These are phyloP conservation scores for Clavispora phyllophila DNA, from an alignment of 805 yeast species.

Conservation along the genomic window DNA sequence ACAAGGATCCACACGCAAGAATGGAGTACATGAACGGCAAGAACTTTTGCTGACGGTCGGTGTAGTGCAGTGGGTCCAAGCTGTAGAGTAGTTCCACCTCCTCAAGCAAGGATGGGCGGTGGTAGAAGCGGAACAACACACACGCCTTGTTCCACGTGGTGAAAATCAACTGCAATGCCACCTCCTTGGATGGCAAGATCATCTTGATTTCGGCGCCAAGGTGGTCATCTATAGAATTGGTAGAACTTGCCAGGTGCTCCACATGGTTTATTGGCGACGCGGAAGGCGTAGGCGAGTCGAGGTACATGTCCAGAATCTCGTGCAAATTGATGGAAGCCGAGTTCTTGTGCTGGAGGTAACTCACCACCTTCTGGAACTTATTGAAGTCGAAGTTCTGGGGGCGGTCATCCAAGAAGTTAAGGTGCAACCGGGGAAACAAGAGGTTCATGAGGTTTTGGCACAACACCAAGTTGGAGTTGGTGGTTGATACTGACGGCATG, in stretches of 20 bases:
- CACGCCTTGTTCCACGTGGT: slow-evolving; percentile 85
- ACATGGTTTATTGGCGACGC: slow-evolving; percentile 6
- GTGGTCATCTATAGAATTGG: slow-evolving; percentile 22
- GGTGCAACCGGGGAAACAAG: slow-evolving; percentile 30
- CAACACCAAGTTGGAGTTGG: slow-evolving; percentile 16
- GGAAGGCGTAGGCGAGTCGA: slow-evolving; percentile 22
- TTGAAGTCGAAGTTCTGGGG: slow-evolving; percentile 28
- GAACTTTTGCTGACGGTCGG: slow-evolving; percentile 68
- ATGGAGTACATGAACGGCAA: slow-evolving; percentile 79
- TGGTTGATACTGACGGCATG: slow-evolving; percentile 8
- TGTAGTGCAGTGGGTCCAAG: slow-evolving; percentile 65
- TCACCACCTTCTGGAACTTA: slow-evolving; percentile 26
- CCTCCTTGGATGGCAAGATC: slow-evolving; percentile 69
- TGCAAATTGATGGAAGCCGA: slow-evolving; percentile 15
- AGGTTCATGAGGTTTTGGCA: slow-evolving; percentile 32
- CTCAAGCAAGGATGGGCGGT: slow-evolving; percentile 71
- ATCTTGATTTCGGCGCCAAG: slow-evolving; percentile 49
- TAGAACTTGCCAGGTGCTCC: slow-evolving; percentile 10
- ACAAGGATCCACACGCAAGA: slow-evolving; percentile 84
- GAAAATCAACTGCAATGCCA: slow-evolving; percentile 64
- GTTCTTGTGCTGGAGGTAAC: slow-evolving; percentile 17
- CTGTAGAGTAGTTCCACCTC: slow-evolving; percentile 74
- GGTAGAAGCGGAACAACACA: slow-evolving; percentile 79
- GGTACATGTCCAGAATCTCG: slow-evolving; percentile 26
- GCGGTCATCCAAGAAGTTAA: slow-evolving; percentile 31